Evolutionary conservation across 2,329 filamentous ascomycete genomes (phyloP).

Genomic region (Apiospora pterosperma): DNA sequence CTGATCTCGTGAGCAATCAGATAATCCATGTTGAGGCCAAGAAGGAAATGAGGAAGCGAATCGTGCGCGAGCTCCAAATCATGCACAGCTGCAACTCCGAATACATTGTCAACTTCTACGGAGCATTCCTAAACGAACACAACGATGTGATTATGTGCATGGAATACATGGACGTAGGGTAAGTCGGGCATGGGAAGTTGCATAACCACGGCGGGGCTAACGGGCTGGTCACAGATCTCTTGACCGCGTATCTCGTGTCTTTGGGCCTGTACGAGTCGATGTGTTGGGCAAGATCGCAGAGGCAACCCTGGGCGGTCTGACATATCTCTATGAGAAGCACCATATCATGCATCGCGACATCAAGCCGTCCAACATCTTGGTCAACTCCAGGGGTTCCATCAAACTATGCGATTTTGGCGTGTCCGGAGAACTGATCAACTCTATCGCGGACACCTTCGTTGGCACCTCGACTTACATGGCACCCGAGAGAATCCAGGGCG

Average conservation of each 20-base stretch:
- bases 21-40: conserved; percentile 98
- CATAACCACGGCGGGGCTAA: conserved; percentile 18
- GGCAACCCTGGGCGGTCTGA: conserved; percentile 86
- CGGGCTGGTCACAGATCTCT: conserved; percentile 61
- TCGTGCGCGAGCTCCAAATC: conserved; percentile 94
- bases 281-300: conserved; percentile 97
- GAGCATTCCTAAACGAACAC: conserved; percentile 92
- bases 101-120: conserved; percentile 97
- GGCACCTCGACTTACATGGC: conserved; percentile 99
- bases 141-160: conserved; percentile 99
- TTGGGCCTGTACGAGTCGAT: conserved; percentile 92
- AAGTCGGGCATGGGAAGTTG: conserved; percentile 35
- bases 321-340: conserved; percentile 92
- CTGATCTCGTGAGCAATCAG: conserved; percentile 42
- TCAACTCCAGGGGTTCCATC: conserved; percentile 91
- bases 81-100: conserved; percentile 98
- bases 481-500: conserved; percentile 93
- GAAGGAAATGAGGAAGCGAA: conserved; percentile 93
- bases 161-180: conserved; percentile 99
- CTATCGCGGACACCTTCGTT: conserved; percentile 96
- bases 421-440: conserved; percentile 97
- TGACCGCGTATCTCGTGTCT: conserved; percentile 89
- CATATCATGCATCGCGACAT: conserved; percentile 99
- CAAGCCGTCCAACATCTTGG: conserved; percentile 95
- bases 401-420: conserved; percentile 99